Evolutionary conservation across 176 grass and related monocot species (phyloP).

Genomic region (Oryza longistaminata): DNA sequence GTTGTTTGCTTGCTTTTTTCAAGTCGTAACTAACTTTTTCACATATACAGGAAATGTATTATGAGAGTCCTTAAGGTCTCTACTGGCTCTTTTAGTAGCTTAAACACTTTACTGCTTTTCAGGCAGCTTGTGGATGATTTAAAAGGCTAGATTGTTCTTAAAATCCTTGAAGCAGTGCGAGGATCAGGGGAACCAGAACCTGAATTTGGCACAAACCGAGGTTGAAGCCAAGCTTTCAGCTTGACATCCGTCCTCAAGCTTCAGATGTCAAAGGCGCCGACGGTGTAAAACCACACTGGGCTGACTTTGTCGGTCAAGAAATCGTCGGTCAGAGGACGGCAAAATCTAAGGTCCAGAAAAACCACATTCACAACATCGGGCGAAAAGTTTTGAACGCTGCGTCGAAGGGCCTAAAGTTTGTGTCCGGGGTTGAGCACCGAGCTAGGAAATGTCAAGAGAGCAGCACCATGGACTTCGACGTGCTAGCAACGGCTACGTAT

Average conservation of each 20-base stretch:
- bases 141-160: slow-evolving; percentile 69
- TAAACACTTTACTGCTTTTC: slow-evolving; percentile 24
- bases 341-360: slow-evolving; percentile 40
- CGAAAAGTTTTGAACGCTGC: slow-evolving; percentile 58
- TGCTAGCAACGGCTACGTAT: slow-evolving; percentile 79
- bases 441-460: slow-evolving; percentile 76
- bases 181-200: slow-evolving; percentile 82
- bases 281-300: slow-evolving; percentile 80
- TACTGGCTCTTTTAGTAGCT: not conserved
- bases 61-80: not conserved
- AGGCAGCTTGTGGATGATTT: slow-evolving; percentile 94
- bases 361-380: slow-evolving; percentile 33
- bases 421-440: slow-evolving; percentile 77
- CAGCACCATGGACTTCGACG: slow-evolving; percentile 92
- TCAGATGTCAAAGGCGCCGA: slow-evolving; percentile 76
- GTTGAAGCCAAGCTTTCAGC: slow-evolving; percentile 87
- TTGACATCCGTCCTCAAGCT: slow-evolving; percentile 94
- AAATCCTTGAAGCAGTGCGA: slow-evolving; percentile 88
- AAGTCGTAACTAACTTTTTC: not conserved
- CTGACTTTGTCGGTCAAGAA: slow-evolving; percentile 89
- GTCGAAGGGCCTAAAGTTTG: slow-evolving; percentile 70
- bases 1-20: not conserved
- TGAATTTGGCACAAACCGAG: slow-evolving; percentile 86
- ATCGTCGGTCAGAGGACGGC: slow-evolving; percentile 75
- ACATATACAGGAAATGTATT: not conserved